Evolutionary conservation across 208 protist species (phyloP), one percentile per base, ranked within the genome.

Genomic region (Trypanosoma rangeli): DNA sequence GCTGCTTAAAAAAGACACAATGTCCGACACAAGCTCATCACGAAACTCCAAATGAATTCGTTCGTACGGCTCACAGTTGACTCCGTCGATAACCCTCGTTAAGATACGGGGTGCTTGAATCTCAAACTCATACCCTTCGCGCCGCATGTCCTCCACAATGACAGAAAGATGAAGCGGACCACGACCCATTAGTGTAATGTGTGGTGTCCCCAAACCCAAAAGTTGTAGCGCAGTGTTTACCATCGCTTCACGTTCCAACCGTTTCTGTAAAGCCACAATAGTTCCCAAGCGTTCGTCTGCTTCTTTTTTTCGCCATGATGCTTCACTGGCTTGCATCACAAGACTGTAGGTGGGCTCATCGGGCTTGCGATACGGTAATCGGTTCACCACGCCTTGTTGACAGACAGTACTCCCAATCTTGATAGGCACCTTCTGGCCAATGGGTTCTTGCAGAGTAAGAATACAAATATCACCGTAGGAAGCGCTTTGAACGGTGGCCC

Each of bases 121-220:
- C 52, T 96, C 81, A 66, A 99, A 92, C 79, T 99, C 98, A 70
- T 95, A 98, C 28, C 97, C 97, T 72, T 99, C 97, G 64, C 98
- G 91, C 37, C 98, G 87, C 97, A 99, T 98, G 39, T 98, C 97
- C 67, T 99, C 97, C 52, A 99, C 91, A 57, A 99, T 94, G 26
- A 99, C 94, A 63, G 94, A 98, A 15, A 99, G 86, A 79, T 99
- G 98, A 74, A 99, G 86, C 56, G 98, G 96, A 26, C 98, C 98
- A 55, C 98, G 84, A 42, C 97, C 98, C 74, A 86, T 83, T 64
- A 99, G 66, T 37, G 89, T 95, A 26, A 92, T 80, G 53, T 97
- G 78, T 37, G 72, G 77, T 10, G 82, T 71, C 28, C 75, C 79
- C 33, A 83, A 42, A 68, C 62, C 54, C 26, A 66, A 66, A 64